These are phyloP conservation scores for Reticulascus tulasneorum DNA, from an alignment of 2,329 filamentous ascomycete species.

Conservation along the genomic window DNA sequence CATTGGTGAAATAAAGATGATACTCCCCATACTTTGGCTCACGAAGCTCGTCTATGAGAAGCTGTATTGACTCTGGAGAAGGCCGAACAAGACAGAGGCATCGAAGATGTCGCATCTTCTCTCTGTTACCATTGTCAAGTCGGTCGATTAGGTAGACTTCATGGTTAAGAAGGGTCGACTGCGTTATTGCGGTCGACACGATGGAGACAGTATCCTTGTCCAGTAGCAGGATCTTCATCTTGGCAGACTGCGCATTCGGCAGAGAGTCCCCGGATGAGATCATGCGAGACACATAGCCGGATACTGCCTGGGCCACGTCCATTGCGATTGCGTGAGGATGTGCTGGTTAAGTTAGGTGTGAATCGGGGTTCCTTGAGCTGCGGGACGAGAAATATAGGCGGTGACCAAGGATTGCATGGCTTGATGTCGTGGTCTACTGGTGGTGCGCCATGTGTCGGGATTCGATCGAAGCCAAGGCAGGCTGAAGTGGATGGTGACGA, in stretches of 20 bases:
- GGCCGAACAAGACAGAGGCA: constrained; percentile 92
- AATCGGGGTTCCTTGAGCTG: too few relatives aligned
- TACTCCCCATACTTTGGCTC: constrained; percentile 98
- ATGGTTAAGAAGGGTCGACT: constrained; percentile 90
- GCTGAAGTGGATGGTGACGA: too few relatives aligned
- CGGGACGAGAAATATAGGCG: too few relatives aligned
- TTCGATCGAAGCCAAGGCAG: too few relatives aligned
- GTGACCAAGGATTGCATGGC: too few relatives aligned
- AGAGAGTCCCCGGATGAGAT: constrained; percentile 75
- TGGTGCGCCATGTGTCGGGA: too few relatives aligned
- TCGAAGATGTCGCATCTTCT: constrained; percentile 96
- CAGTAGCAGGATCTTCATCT: constrained; percentile 97
- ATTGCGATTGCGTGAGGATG: too few relatives aligned
- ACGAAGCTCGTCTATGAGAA: constrained; percentile 89
- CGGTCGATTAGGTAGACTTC: constrained; percentile 98
- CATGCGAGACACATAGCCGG: constrained; percentile 96
- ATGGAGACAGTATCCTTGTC: constrained; percentile 93
- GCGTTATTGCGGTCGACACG: constrained; percentile 90
- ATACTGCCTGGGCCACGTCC: constrained; percentile 91
- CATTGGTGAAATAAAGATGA: constrained; percentile 94
- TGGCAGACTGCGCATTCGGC: constrained; percentile 65
- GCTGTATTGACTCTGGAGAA: constrained; percentile 87
- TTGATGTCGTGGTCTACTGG: too few relatives aligned
- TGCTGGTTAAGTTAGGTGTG: too few relatives aligned
- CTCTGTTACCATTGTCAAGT: constrained; percentile 80